These are phyloP conservation scores for Escallonia rubra DNA, from an alignment of 129 eudicot genomes.

Conservation along the genomic window DNA sequence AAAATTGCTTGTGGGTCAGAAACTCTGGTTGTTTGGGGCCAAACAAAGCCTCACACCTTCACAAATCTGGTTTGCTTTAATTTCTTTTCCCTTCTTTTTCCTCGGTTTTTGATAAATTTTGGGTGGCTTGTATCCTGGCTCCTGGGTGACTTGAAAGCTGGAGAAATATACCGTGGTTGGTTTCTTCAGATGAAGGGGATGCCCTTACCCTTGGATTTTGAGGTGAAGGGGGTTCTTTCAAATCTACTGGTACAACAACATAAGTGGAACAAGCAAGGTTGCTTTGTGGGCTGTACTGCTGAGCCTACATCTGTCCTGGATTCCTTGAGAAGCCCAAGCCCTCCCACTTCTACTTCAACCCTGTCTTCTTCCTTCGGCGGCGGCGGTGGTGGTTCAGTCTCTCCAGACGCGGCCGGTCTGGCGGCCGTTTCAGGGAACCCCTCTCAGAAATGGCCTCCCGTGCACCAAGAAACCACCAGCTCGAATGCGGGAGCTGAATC, in stretches of 20 bases:
- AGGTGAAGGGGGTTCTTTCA: constrained; percentile 66
- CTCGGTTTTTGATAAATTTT: background rate
- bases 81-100: background rate
- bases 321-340: constrained; percentile 48
- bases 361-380: constrained; percentile 64
- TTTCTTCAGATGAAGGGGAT: constrained; percentile 53
- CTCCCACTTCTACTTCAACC: constrained; percentile 67
- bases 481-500: constrained; percentile 44
- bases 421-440: constrained; percentile 60
- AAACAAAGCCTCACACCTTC: constrained; percentile 9
- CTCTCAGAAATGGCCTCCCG: background rate
- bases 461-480: constrained; percentile 15
- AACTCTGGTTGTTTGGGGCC: no score
- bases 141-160: constrained; percentile 2
- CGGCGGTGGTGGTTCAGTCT: constrained; percentile 23
- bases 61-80: background rate
- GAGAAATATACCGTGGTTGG: constrained; percentile 19
- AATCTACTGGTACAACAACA: background rate
- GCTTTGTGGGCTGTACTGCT: constrained; percentile 4
- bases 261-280: background rate
- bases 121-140: background rate
- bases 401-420: constrained; percentile 57
- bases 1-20: background rate
- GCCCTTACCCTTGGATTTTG: constrained; percentile 87
- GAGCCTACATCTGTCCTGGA: constrained; percentile 94